Base-by-base conservation (phyloP, 2,329 filamentous ascomycete genomes). In the Fusarium torulosum region DNA sequence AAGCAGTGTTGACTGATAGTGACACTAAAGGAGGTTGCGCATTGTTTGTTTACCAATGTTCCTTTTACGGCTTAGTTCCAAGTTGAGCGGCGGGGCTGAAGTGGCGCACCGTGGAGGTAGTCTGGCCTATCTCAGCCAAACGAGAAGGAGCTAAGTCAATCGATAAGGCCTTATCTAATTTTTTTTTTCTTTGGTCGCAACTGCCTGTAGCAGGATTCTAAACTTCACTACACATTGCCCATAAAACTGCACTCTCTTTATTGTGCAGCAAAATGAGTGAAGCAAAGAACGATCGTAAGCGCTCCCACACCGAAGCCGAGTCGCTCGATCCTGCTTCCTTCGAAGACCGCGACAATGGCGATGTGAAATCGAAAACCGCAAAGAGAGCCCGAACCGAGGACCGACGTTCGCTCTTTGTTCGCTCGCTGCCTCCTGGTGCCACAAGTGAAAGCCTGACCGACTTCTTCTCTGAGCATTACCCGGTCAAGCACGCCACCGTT, bases 401-500 rank as follows among this genome's bases (percentile, higher is more conserved):
- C 59, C 85, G 86, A 67, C 84, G 89, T 72, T 92, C 95, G 44
- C 88, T 99, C 70, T 99, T 99, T 81, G 90, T 99, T 68, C 92
- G 95, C 73, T 94, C 92, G 50, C 86, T 99, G 46, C 92, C 94
- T 20, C 81, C 90, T 21, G 86, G 85, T 23, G 90, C 91, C 37
- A 98, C 94, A 33, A 92, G 88, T 76, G 94, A 97, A 75, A 86
- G 86, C 53, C 85, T 99, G 66, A 92, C 94, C 60, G 90, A 93
- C 60, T 91, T 94, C 79, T 99, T 99, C 81, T 98, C 96, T 8
- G 89, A 97, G 77, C 91, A 94, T 61, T 98, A 93, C 74, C 94
- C 96, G 9, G 88, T 99, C 76, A 98, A 97, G 79, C 95, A 98
- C 79, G 95, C 96, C 52, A 92, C 91, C n/a, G 94, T 97, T 6